Evolutionary conservation across 805 yeast species (phyloP), one percentile per base, ranked within the genome.

Genomic region (Saturnispora serradocipensis): DNA sequence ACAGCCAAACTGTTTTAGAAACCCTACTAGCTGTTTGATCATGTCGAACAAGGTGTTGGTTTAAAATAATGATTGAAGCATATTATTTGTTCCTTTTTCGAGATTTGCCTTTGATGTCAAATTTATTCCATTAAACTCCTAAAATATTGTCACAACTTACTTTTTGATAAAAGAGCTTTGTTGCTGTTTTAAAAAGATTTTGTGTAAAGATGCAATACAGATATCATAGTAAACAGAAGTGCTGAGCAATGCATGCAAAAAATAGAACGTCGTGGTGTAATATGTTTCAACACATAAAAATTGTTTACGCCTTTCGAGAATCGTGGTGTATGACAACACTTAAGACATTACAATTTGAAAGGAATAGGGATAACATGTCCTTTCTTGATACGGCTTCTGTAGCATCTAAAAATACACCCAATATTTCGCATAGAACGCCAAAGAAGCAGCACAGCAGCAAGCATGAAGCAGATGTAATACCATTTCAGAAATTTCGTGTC

Each of bases 401-500:
- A n/a, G 43, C 28, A 7, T 35, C 39, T 18, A 22, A 46, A 24
- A 40, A 60, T 32, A 59, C 54, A 50, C 54, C 58, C 8, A 50
- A 48, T 13, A n/a, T 45, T 8, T 46, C 58, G 2, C 55, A 51
- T 8, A 45, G 51, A 34, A 58, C 63, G 13, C 61, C 63, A 6
- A 53, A 50, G 44, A 55, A 54, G 44, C 59, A 57, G 28, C 60
- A 59, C 46, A 57, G 56, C 45, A 38, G 45, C 18, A 59, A 57
- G 36, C 56, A 61, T 45, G 67, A 64, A 8, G 48, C 55, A 9
- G 64, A 58, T 25, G 54, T 57, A 35, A 47, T 57, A 5, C 65
- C 68, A 1, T 52, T 64, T 1, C 83, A 78, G 55, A 63, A 66
- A n/a, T 81, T 86, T 64, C 81, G 77, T 59, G 77, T 91, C 22